Evolutionary conservation across 75 land plant species (phyloP).

Genomic region (Sequoiadendron giganteum): DNA sequence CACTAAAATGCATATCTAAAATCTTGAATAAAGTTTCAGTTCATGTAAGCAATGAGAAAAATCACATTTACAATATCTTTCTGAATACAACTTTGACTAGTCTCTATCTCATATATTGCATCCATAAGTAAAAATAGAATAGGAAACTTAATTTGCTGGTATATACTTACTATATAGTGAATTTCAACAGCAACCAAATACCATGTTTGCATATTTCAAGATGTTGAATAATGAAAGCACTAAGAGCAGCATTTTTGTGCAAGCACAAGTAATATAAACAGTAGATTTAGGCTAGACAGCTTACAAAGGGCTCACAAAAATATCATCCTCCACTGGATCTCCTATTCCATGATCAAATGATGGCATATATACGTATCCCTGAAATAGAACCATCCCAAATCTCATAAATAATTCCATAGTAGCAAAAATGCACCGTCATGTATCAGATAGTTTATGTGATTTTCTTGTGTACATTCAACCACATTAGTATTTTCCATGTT

Average conservation of each 20-base stretch:
- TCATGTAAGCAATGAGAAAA: neutral
- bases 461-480: neutral
- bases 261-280: neutral
- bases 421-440: neutral
- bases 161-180: too few relatives aligned
- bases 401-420: neutral
- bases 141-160: neutral
- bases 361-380: constrained; percentile 87
- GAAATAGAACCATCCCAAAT: constrained; percentile 12
- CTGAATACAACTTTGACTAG: neutral
- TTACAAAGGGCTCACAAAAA: constrained; percentile 73
- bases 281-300: constrained; percentile 13
- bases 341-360: constrained; percentile 99
- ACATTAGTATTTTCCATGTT: neutral
- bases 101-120: neutral
- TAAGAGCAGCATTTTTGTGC: neutral
- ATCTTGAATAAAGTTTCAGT: neutral
- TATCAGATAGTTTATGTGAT: neutral
- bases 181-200: neutral
- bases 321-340: constrained; percentile 94
- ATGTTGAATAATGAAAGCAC: neutral
- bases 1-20: neutral
- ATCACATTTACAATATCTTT: neutral
- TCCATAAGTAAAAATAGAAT: neutral
- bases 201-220: neutral